Evolutionary conservation across 208 protist species (phyloP).

Genomic region (Leptomonas seymouri): DNA sequence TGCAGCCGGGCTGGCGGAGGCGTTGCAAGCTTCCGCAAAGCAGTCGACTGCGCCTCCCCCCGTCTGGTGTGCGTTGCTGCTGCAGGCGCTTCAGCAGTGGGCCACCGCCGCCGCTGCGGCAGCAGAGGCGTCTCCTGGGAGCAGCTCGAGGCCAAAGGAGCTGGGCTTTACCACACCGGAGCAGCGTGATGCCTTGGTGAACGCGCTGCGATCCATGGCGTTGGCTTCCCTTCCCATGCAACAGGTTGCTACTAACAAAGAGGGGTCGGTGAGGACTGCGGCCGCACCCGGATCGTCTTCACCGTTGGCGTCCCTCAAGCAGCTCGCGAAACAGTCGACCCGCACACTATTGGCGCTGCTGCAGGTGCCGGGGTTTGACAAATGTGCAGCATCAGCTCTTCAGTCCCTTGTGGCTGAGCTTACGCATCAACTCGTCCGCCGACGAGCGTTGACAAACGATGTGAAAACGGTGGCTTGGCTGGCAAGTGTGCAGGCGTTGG

Average conservation of each 20-base stretch:
- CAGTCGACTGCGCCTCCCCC: constrained; percentile 12
- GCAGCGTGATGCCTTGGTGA: constrained; percentile 23
- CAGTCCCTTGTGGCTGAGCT: constrained; percentile 13
- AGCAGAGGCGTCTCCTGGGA: not conserved
- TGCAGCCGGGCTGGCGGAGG: constrained; percentile 30
- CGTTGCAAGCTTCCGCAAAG: constrained; percentile 27
- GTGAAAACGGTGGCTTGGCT: constrained; percentile 32
- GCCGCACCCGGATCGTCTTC: not conserved
- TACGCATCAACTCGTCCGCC: not conserved
- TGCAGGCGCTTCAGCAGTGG: constrained; percentile 43
- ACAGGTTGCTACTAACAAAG: not conserved
- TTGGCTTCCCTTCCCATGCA: constrained; percentile 32
- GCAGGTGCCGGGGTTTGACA: constrained; percentile 5
- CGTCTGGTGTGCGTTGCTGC: constrained; percentile 32
- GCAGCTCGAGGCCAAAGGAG: not conserved
- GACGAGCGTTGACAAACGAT: constrained; percentile 27
- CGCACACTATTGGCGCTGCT: constrained; percentile 22
- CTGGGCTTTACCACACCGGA: not conserved
- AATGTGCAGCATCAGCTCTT: constrained; percentile 1
- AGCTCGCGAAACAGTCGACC: constrained; percentile 33
- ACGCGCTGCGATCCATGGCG: constrained; percentile 30
- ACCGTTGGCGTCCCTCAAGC: constrained; percentile 21
- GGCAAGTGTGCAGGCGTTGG: constrained; percentile 25
- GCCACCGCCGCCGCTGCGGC: constrained; percentile 6
- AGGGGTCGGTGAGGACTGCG: not conserved